Conservation (phyloP, 495 filamentous ascomycete genomes). For the Symbiotaphrina buchneri region DNA sequence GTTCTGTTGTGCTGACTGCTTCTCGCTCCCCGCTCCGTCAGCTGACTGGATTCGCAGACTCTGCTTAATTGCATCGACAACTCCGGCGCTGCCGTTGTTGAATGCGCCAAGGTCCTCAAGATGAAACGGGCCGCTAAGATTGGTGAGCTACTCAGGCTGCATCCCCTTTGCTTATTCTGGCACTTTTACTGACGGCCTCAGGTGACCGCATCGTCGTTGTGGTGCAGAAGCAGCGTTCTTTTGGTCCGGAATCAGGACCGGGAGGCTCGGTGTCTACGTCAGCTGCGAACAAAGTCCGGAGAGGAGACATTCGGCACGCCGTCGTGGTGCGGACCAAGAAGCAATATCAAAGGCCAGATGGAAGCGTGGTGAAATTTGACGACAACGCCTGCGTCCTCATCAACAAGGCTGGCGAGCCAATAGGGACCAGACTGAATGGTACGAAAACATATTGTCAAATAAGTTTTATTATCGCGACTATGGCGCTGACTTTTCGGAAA, state of each 20-base stretch:
- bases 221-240: constrained; percentile 80
- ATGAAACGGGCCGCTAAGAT: constrained; percentile 81
- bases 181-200: constrained; percentile 19
- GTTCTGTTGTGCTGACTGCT: constrained; percentile 16
- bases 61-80: constrained; percentile 99
- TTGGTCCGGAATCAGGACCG: constrained; percentile 40
- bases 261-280: constrained; percentile 28
- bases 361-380: constrained; percentile 76
- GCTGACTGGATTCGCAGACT: constrained; percentile 31
- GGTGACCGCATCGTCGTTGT: constrained; percentile 95
- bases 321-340: constrained; percentile 84
- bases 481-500: not conserved
- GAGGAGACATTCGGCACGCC: constrained; percentile 91
- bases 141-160: constrained; percentile 30
- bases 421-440: constrained; percentile 83
- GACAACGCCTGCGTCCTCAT: constrained; percentile 97
- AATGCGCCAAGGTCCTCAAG: constrained; percentile 79
- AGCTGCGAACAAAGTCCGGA: constrained; percentile 75
- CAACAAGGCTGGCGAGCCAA: constrained; percentile 89
- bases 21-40: not conserved
- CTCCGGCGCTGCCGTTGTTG: constrained; percentile 91
- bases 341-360: constrained; percentile 67
- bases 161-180: constrained; percentile 1
- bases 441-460: too few relatives aligned
- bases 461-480: too few relatives aligned